phyloP scores from a whole-genome alignment of 2,329 filamentous ascomycete genomes.

The Tetracladium maxilliforme region DNA sequence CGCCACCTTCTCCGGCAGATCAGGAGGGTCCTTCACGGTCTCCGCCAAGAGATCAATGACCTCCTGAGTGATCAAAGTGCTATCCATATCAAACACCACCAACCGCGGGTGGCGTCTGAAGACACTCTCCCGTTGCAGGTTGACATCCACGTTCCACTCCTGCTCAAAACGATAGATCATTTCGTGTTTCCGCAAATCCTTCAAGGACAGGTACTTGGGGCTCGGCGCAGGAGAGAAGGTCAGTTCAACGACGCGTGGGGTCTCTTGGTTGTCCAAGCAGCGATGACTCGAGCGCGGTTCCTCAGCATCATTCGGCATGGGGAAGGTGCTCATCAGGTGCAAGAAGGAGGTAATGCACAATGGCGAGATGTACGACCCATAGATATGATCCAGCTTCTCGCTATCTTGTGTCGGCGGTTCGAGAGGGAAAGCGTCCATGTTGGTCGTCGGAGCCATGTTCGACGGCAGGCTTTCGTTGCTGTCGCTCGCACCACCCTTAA shows the following conservation, averaged over 20 bases:
- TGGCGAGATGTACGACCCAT: slow-evolving; percentile 50
- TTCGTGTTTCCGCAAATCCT: slow-evolving; percentile 66
- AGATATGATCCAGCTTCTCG: slow-evolving; percentile 48
- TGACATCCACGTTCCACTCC: slow-evolving; percentile 79
- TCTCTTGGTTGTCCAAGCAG: slow-evolving; percentile 44
- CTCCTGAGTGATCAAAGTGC: slow-evolving; percentile 91
- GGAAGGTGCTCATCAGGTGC: slow-evolving; percentile 49
- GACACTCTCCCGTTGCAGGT: slow-evolving; percentile 58
- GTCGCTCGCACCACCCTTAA: slow-evolving; percentile 13
- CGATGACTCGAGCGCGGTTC: slow-evolving; percentile 43
- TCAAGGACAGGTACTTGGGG: slow-evolving; percentile 47
- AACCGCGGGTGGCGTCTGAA: slow-evolving; percentile 71
- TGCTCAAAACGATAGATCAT: slow-evolving; percentile 72
- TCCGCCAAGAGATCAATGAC: slow-evolving; percentile 92
- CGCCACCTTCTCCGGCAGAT: slow-evolving; percentile 69
- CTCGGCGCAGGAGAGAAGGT: slow-evolving; percentile 45
- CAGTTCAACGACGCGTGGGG: slow-evolving; percentile 52
- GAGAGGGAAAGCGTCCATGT: slow-evolving; percentile 42
- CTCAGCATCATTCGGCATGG: slow-evolving; percentile 30
- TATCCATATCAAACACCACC: slow-evolving; percentile 98
- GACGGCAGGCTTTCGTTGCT: slow-evolving; percentile 33
- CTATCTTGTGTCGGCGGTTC: slow-evolving; percentile 37
- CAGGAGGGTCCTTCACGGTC: too few species aligned
- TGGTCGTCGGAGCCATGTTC: slow-evolving; percentile 44
- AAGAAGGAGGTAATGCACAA: slow-evolving; percentile 52